These are phyloP conservation scores for Gigaspora rosea DNA, from an alignment of 192 early-diverging fungal genomes.

Conservation along the genomic window DNA sequence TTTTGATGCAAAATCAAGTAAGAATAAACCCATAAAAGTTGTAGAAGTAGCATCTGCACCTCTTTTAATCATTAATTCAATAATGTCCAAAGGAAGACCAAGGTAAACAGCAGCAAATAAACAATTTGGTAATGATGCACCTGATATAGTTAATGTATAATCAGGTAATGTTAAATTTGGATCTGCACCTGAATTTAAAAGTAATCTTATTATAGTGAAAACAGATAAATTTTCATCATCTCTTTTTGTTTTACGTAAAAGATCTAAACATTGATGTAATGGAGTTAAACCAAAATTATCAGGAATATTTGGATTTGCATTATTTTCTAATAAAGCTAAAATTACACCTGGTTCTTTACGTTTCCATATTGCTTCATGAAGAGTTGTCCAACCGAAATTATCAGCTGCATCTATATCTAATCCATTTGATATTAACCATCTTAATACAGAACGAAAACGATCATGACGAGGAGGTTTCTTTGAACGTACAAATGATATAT, in stretches of 20 bases:
- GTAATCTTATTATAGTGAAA: not conserved
- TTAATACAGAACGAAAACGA: not conserved
- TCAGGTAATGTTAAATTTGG: constrained; percentile 13
- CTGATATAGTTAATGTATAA: constrained; percentile 5
- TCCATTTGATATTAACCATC: constrained; percentile 8
- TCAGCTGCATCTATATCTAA: constrained; percentile 3
- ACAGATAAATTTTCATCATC: constrained; percentile 1
- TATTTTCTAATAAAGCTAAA: constrained; percentile 8
- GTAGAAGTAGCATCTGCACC: not conserved
- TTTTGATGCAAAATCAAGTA: constrained; percentile 14
- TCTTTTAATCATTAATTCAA: constrained; percentile 22
- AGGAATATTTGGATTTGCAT: constrained; percentile 13
- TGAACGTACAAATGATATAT: not conserved
- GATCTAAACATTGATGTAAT: constrained; percentile 18
- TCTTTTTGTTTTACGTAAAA: not conserved
- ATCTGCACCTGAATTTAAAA: not conserved
- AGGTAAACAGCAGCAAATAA: constrained; percentile 19
- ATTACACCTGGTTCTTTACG: constrained; percentile 5
- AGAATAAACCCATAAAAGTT: constrained; percentile 2
- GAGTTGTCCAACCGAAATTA: constrained; percentile 11
- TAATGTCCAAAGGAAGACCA: constrained; percentile 10
- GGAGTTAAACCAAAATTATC: constrained; percentile 2
- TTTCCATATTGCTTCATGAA: constrained; percentile 26
- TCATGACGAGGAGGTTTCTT: not conserved
- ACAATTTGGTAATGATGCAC: constrained; percentile 10